Percentiles rank a stretch among this genome's conserved stretches.
These are phyloP conservation scores for Danielia oregonensis DNA, from an alignment of 805 yeast species.

Conservation along the genomic window DNA sequence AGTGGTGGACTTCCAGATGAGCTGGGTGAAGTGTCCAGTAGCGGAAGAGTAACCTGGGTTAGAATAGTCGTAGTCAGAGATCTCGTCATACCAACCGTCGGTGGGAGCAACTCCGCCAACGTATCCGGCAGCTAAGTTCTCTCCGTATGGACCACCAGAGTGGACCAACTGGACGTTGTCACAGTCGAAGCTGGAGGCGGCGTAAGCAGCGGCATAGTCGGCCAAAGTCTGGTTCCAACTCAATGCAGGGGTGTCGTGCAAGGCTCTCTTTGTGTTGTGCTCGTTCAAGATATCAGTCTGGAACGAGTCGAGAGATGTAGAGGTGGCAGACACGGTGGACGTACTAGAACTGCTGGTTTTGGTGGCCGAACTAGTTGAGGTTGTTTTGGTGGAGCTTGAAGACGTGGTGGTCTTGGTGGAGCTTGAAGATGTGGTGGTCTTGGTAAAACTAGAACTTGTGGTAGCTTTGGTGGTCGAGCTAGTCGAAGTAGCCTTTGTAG, in stretches of 20 bases:
- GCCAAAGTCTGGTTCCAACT: conserved; percentile 33
- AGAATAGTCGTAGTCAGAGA: conserved; percentile 47
- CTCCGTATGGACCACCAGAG: conserved; percentile 68
- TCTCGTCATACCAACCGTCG: conserved; percentile 75
- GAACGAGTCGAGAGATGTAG: conserved; percentile 15
- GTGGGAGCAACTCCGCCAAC: conserved; percentile 55
- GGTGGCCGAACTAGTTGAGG: conserved; percentile 2
- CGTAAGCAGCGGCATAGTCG: conserved; percentile 39
- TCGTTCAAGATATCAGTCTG: conserved; percentile 29
- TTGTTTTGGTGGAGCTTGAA: neutral
- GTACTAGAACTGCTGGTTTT: conserved; percentile 3
- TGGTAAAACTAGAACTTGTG: neutral
- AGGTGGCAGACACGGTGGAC: conserved; percentile 2
- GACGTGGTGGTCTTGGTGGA: neutral
- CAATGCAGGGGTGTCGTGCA: conserved; percentile 29
- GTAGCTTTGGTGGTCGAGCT: neutral
- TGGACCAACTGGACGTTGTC: conserved; percentile 58
- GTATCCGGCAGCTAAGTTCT: conserved; percentile 70
- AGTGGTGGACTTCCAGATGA: conserved; percentile 62
- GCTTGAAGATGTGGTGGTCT: conserved; percentile 1
- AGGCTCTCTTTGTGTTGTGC: conserved; percentile 36
- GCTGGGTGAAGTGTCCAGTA: conserved; percentile 79
- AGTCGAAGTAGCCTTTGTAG: neutral
- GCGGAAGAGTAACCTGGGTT: conserved; percentile 48
- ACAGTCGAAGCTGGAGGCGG: conserved; percentile 47